Evolutionary conservation across 306 rosid species (phyloP).

Genomic region (Pueraria montana): DNA sequence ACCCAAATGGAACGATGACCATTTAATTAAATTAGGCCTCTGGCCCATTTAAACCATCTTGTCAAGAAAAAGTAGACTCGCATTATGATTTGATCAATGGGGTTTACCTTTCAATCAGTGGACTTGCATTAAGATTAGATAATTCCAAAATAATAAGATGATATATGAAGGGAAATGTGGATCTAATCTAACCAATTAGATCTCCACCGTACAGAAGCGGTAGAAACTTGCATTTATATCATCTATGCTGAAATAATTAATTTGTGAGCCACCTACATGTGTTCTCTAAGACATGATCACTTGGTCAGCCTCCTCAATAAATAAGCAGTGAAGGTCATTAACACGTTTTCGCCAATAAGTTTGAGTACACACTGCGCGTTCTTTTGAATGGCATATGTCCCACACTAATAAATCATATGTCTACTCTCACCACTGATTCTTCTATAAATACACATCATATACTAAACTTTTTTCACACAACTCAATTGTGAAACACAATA

Average conservation of each 20-base stretch:
- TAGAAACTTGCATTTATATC: constrained; percentile 6
- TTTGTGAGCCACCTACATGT: constrained; percentile 23
- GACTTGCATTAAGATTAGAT: constrained; percentile 6
- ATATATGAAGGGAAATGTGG: constrained; percentile 24
- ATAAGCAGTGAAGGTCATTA: not conserved
- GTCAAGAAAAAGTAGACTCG: not conserved
- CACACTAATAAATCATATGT: not conserved
- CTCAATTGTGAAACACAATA: constrained; percentile 6
- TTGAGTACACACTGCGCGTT: constrained; percentile 50
- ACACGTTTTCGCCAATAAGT: constrained; percentile 37
- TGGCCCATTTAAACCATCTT: constrained; percentile 11
- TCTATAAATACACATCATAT: constrained; percentile 42
- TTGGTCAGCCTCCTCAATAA: constrained; percentile 6
- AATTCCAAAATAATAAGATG: not conserved
- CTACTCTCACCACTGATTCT: constrained; percentile 36
- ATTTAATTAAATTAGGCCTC: not conserved
- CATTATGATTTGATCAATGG: not conserved
- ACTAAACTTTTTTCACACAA: not conserved
- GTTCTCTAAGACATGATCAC: constrained; percentile 6
- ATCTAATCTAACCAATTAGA: not conserved
- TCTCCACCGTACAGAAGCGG: constrained; percentile 4
- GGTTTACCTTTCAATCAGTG: constrained; percentile 1
- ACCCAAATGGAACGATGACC: not conserved
- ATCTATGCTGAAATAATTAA: not conserved
- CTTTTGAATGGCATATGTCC: constrained; percentile 35